These are phyloP conservation scores for Yarrowia deformans DNA, from an alignment of 805 yeast genomes.

Conservation along the genomic window DNA sequence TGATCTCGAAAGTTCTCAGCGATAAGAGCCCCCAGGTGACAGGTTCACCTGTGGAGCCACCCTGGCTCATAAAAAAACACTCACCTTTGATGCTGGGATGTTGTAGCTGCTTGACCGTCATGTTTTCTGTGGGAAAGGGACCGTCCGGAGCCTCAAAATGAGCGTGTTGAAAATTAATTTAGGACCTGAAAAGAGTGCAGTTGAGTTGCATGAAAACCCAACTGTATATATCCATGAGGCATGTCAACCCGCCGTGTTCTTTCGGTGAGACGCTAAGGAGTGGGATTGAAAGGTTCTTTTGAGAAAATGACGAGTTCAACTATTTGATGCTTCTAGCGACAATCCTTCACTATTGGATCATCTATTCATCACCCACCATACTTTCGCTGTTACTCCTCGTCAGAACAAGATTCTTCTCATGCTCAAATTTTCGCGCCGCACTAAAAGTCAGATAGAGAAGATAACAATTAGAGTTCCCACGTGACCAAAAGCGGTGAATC, in stretches of 20 bases:
- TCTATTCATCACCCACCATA: not conserved
- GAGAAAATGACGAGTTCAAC: not conserved
- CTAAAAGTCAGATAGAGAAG: slow-evolving; percentile 34
- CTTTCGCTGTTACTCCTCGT: too few relatives aligned
- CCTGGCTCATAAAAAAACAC: not conserved
- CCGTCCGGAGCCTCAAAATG: not conserved
- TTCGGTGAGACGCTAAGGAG: not conserved
- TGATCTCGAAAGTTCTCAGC: not conserved
- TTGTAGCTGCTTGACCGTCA: slow-evolving; percentile 9
- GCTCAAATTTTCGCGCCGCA: slow-evolving; percentile 22
- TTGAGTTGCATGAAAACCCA: slow-evolving; percentile 26
- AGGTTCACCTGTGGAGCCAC: too few relatives aligned
- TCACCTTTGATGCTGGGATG: slow-evolving; percentile 5
- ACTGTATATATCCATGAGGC: slow-evolving; percentile 15
- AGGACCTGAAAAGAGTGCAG: slow-evolving; percentile 26
- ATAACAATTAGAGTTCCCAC: slow-evolving; percentile 28
- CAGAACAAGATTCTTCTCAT: not conserved
- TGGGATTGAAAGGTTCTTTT: not conserved
- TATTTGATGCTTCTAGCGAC: too few relatives aligned
- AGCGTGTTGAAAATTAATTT: slow-evolving; percentile 5
- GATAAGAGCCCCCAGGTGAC: too few relatives aligned
- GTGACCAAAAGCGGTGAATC: slow-evolving; percentile 9
- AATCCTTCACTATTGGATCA: too few relatives aligned
- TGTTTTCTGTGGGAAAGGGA: not conserved
- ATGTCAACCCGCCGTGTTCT: slow-evolving; percentile 4